Evolutionary conservation across 2,329 filamentous ascomycete species (phyloP), one percentile per base, ranked within the genome.

Genomic region (Aspergillus carbonarius): DNA sequence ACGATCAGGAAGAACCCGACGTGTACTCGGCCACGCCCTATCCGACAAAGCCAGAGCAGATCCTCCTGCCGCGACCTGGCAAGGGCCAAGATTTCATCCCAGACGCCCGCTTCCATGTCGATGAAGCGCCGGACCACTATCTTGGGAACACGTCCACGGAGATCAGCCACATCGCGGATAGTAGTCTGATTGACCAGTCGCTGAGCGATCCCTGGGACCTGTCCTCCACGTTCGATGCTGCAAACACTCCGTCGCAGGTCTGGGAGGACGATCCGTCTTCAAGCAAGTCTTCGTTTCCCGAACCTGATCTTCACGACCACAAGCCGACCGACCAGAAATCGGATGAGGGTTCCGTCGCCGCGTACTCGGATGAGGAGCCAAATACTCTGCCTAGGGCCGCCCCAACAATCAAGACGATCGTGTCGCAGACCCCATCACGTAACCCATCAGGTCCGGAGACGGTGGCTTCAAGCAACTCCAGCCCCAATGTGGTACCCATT

Each of bases 21-120:
- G 67, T 79, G 52, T 79, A 78, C 64, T 70, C 73, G 10, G 65
- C 73, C 37, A 78, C 73, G 15, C 78, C 78, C 15, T 80, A 77
- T 63, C 78, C 78, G n/a, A 79, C 78, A 12, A 80, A 79, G 57
- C 75, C 78, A 15, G 75, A 77, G 51, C 78, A 81, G 62, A 70
- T 80, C 20, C 69, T 81, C 30, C 62, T 77, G 13, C 78, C 78
- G 5, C 73, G 71, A 40, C 72, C 76, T 4, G 71, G 74, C 12
- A 74, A 74, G 66, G 74, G 72, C n/a, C 72, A 74, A 46, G 65
- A 71, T 25, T 72, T 70, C 37, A 62, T 71, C 47, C 64, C 69
- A 49, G 68, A 73, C 49, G 68, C 68, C 20, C 69, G 67, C 30
- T 70, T 72, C 49, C 69, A 66, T 54, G 68, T 75, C 65, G 69